Base-by-base conservation (phyloP, 2,329 filamentous ascomycete genomes). In the Cladophialophora immunda region DNA sequence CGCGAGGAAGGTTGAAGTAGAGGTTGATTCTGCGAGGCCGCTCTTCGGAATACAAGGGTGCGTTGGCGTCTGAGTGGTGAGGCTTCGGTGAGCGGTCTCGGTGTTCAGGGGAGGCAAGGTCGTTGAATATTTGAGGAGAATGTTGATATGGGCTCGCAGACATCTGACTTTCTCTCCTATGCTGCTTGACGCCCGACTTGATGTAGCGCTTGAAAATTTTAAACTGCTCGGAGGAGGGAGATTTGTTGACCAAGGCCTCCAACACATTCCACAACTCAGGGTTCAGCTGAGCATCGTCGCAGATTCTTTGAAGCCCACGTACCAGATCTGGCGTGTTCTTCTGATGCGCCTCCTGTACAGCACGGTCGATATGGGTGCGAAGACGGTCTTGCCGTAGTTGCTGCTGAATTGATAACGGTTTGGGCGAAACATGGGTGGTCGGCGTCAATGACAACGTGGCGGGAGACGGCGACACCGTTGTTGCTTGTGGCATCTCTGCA, bases 201-300 rank as follows among this genome's bases (percentile, higher is more conserved):
- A 73, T 72, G 62, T 72, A 71, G 34, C 69, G 68, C 57, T 72
- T 72, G 64, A 73, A 73, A n/a, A 66, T 58, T 62, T 66, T 69
- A 45, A 72, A 70, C 38, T 73, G 72, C 34, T 67, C 66, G n/a
- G 65, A n/a, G n/a, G 53, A 70, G 17, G 69, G 65, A 29, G 65
- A 69, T n/a, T 70, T 59, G 58, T 70, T 64, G 30, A 69, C 55
- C 38, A 73, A 64, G 13, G 68, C 71, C 50, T 73, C 72, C 22
- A 73, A 58, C 11, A 72, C 69, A 60, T 68, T 70, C 64, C 68
- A 71, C 41, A 73, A 36, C 9, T 68, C 68, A 38, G 65, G 68
- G n/a, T 61, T 66, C 8, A 64, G 7, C 34, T 68, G 65, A 32
- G 67, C 65, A 62, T 72, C 69, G 11, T 67, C 70, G 29, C 71